These are phyloP conservation scores for Williopsis jadinii DNA, from an alignment of 1,139 yeast species.

Conservation along the genomic window DNA sequence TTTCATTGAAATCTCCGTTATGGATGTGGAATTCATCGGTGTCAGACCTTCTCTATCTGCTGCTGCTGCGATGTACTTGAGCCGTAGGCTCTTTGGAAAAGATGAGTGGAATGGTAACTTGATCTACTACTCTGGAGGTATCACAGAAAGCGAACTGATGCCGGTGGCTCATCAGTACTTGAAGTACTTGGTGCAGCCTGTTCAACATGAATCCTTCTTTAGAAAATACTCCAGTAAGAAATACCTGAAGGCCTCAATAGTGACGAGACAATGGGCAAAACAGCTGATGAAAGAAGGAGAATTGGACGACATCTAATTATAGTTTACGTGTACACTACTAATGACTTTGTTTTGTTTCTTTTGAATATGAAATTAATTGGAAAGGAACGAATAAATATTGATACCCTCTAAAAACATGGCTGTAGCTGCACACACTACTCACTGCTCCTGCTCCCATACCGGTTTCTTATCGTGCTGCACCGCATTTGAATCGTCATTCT, in stretches of 20 bases:
- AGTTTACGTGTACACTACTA: constrained; percentile 5
- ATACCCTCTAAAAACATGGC: too few species aligned
- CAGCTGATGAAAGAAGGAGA: constrained; percentile 24
- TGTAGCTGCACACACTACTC: background rate
- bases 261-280: constrained; percentile 90
- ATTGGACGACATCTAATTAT: constrained; percentile 1
- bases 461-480: constrained; percentile 7
- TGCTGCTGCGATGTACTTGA: constrained; percentile 87
- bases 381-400: too few species aligned
- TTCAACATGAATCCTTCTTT: constrained; percentile 86
- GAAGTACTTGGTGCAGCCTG: constrained; percentile 77
- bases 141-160: constrained; percentile 61
- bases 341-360: background rate
- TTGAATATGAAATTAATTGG: background rate
- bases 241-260: constrained; percentile 82
- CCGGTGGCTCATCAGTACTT: constrained; percentile 69
- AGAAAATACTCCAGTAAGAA: constrained; percentile 87
- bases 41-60: constrained; percentile 77
- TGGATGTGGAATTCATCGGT: constrained; percentile 78
- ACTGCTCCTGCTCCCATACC: constrained; percentile 10
- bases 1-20: constrained; percentile 70
- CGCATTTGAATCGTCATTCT: constrained; percentile 3
- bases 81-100: constrained; percentile 71
- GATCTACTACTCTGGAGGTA: constrained; percentile 90
- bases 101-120: constrained; percentile 77